Conservation (phyloP, 139 green algal genomes). For the Haematococcus lacustris region DNA sequence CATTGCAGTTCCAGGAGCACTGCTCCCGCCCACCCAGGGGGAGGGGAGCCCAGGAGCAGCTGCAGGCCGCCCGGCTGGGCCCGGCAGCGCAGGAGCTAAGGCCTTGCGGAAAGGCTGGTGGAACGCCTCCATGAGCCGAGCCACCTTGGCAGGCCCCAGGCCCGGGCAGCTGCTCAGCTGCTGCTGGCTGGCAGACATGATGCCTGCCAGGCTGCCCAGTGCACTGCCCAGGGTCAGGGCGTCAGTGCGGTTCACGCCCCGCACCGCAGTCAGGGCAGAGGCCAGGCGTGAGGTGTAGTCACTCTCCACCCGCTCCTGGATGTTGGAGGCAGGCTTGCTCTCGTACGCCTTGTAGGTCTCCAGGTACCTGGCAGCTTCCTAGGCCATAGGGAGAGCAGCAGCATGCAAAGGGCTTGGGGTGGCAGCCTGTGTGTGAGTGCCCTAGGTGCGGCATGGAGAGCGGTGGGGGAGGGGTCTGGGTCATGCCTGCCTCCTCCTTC, state of each 20-base stretch:
- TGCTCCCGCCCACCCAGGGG: too few species aligned
- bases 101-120: neutral
- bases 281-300: conserved; percentile 78
- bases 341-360: conserved; percentile 93
- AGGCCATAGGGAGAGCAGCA: conserved; percentile 13
- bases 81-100: neutral
- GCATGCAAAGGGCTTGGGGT: neutral
- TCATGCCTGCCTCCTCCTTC: neutral
- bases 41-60: too few species aligned
- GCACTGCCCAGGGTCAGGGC: conserved; percentile 55
- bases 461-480: neutral
- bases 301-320: conserved; percentile 54
- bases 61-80: neutral
- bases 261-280: conserved; percentile 55
- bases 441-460: neutral
- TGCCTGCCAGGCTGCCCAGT: conserved; percentile 32
- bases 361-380: conserved; percentile 88
- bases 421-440: neutral
- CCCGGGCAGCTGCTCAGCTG: conserved; percentile 71
- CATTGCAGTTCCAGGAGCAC: too few species aligned
- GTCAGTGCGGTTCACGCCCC: conserved; percentile 75
- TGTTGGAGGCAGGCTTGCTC: conserved; percentile 73
- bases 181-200: conserved; percentile 42
- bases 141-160: conserved; percentile 83
- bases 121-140: neutral